Evolutionary conservation across 352 stramenopile genomes (phyloP), one percentile per base, ranked within the genome.

Genomic region (Globisporangium emineosum): DNA sequence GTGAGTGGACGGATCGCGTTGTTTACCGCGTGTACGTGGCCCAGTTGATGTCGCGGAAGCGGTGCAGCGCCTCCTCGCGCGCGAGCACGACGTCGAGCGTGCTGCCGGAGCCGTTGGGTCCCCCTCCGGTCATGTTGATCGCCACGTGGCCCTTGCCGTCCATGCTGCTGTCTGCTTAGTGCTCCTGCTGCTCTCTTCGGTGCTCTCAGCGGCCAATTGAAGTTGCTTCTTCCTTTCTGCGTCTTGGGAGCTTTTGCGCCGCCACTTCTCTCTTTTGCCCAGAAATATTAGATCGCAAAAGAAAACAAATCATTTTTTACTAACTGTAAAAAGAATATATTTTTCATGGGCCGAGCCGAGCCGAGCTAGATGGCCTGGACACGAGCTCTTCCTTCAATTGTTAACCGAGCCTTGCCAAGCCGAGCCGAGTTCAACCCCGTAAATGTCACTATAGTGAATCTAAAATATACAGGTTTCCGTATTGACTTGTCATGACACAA

Each of bases 31-130:
- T 93, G 74, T 96, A 96, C 23, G 85, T 93, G 57, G 81, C 85
- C 87, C 87, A 96, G 70, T 96, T 96, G 68, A 96, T 96, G 68
- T 95, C 87, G 57, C 87, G 83, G 73, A 96, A 96, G 66, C 86
- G 86, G 64, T 91, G 76, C 54, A 96, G 72, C 64, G 87, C 87
- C 70, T 96, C 86, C 69, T 96, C 87, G 23, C 87, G 72, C 25
- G 83, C 82, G 13, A 93, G 65, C 42, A 69, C 81, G 45, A 93
- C 85, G 61, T 96, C 87, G 30, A 95, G 73, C 57, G 79, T 74
- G 23, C 73, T 75, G 43, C 58, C 57, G 43, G 58, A 68, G 60
- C 37, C 21, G 9, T 32, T 32, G 15, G 27, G 15, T 3, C 57
- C 67, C 62, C 63, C 80, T 57, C 70, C 74, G 23, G 71, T 59